Conservation (phyloP, 2,329 filamentous ascomycete species). For the Leptographium lundbergii region DNA sequence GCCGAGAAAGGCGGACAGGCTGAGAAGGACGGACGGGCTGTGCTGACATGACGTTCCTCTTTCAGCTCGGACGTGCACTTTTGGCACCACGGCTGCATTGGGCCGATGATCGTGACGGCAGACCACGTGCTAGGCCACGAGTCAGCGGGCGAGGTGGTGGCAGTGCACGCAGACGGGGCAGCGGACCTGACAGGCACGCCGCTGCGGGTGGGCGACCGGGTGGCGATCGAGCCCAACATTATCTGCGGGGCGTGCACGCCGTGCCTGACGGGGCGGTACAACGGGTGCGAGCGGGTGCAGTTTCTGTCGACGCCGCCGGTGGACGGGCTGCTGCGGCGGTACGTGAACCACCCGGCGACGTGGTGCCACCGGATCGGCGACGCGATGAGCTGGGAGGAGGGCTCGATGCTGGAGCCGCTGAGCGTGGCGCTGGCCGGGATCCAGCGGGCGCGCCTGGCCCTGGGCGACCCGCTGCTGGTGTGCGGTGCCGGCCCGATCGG, state of each 20-base stretch:
- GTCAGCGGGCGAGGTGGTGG: conserved; percentile 72
- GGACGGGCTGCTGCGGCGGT: conserved; percentile 73
- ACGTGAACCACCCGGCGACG: conserved; percentile 85
- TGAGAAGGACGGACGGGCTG: too few species aligned
- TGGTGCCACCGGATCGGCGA: conserved; percentile 92
- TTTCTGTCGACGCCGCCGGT: conserved; percentile 90
- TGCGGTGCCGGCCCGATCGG: conserved; percentile 93
- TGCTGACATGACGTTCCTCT: too few species aligned
- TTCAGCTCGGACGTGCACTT: conserved; percentile 85
- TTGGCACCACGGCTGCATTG: conserved; percentile 91
- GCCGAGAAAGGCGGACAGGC: background rate
- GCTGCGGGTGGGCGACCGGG: conserved; percentile 75
- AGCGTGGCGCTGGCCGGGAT: conserved; percentile 81
- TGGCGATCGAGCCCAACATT: conserved; percentile 88
- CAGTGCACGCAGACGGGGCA: conserved; percentile 44
- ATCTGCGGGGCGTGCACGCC: conserved; percentile 86
- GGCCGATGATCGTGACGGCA: conserved; percentile 82
- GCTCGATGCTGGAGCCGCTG: conserved; percentile 80
- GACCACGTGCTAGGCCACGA: conserved; percentile 93
- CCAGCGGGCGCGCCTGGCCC: conserved; percentile 64
- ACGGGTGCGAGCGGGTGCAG: conserved; percentile 74
- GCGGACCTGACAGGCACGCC: conserved; percentile 52
- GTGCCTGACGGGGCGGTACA: conserved; percentile 86
- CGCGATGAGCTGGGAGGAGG: conserved; percentile 79
- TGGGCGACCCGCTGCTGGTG: conserved; percentile 79